These are phyloP conservation scores for Stachybotrys elegans DNA, from an alignment of 2,329 filamentous ascomycete genomes.

Conservation along the genomic window DNA sequence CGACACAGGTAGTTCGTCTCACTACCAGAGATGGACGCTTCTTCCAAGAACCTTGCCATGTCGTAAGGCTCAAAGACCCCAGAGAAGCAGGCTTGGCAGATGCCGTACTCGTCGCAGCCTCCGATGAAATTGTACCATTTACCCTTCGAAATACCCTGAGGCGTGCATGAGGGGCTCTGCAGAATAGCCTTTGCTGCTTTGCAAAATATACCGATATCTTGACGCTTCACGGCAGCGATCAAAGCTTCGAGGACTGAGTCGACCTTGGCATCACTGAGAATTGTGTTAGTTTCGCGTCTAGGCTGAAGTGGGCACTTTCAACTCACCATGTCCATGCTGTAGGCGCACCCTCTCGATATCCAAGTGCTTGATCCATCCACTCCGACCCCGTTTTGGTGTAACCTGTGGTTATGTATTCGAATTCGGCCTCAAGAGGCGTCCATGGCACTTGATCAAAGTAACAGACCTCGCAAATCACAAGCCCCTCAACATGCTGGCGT, in stretches of 20 bases:
- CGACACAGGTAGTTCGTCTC: too few species aligned
- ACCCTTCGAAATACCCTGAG: slow-evolving; percentile 20
- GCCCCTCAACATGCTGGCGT: slow-evolving; percentile 14
- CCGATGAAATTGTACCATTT: slow-evolving; percentile 28
- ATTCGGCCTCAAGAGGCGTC: slow-evolving; percentile 22
- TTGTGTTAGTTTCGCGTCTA: slow-evolving; percentile 14
- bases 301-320: slow-evolving; percentile 19
- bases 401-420: slow-evolving; percentile 13
- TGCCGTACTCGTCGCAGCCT: slow-evolving; percentile 14
- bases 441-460: slow-evolving; percentile 26
- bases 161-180: slow-evolving; percentile 19
- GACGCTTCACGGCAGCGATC: slow-evolving; percentile 15
- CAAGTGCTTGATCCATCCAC: too few species aligned
- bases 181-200: slow-evolving; percentile 16
- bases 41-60: slow-evolving; percentile 23
- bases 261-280: too few species aligned
- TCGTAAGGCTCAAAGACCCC: slow-evolving; percentile 21
- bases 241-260: too few species aligned
- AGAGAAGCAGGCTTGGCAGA: slow-evolving; percentile 29
- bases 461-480: slow-evolving; percentile 28
- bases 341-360: slow-evolving; percentile 18
- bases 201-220: slow-evolving; percentile 22
- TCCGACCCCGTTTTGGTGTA: too few species aligned
- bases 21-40: too few species aligned
- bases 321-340: slow-evolving; percentile 14